These are phyloP conservation scores for Cordyceps tenuipes DNA, from an alignment of 2,329 filamentous ascomycete genomes.

Conservation along the genomic window DNA sequence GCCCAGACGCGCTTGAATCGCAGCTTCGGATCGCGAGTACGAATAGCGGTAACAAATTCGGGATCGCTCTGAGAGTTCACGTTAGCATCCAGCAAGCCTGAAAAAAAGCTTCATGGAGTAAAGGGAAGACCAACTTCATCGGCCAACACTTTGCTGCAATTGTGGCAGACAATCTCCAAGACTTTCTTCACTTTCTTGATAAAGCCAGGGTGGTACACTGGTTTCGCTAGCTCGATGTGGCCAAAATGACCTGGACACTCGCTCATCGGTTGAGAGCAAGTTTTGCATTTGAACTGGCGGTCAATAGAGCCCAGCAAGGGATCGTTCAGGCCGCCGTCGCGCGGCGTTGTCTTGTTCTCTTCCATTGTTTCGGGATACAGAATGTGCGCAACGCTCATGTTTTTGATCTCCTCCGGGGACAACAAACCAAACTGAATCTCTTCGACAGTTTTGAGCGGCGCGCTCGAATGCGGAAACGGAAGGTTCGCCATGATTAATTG, in stretches of 20 bases:
- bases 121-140: slow-evolving; percentile 81
- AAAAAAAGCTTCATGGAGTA: slow-evolving; percentile 45
- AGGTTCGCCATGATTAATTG: slow-evolving; percentile 76
- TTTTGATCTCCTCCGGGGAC: slow-evolving; percentile 98
- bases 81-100: slow-evolving; percentile 52
- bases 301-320: slow-evolving; percentile 95
- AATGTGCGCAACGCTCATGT: slow-evolving; percentile 94
- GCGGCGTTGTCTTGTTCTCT: slow-evolving; percentile 82
- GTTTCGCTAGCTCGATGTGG: slow-evolving; percentile 94
- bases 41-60: slow-evolving; percentile 73
- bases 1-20: slow-evolving; percentile 91
- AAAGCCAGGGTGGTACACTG: slow-evolving; percentile 91
- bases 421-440: slow-evolving; percentile 99
- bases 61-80: slow-evolving; percentile 63
- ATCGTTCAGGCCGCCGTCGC: slow-evolving; percentile 88
- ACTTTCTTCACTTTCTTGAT: slow-evolving; percentile 99
- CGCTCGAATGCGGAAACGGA: slow-evolving; percentile 83
- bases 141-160: slow-evolving; percentile 94
- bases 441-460: slow-evolving; percentile 93
- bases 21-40: slow-evolving; percentile 82
- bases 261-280: slow-evolving; percentile 89
- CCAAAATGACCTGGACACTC: slow-evolving; percentile 98
- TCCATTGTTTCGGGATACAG: slow-evolving; percentile 99
- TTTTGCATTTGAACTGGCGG: slow-evolving; percentile 89
- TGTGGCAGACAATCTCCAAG: slow-evolving; percentile 96